Conservation (phyloP, 768 basidiomycete genomes). For the Tricholoma hemisulphureum region DNA sequence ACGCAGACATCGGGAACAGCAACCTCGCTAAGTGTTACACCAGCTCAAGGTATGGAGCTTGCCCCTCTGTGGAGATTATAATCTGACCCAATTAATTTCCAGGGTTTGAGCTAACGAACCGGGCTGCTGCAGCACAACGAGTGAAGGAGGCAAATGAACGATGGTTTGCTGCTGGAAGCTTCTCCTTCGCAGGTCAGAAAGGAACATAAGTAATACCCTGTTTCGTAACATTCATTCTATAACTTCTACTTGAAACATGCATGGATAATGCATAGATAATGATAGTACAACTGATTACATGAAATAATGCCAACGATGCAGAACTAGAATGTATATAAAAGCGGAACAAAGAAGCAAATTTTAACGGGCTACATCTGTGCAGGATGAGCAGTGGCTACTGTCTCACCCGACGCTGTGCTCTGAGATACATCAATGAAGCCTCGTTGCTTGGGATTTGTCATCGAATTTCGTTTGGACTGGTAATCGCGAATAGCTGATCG, state of each 20-base stretch:
- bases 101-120: conserved; percentile 96
- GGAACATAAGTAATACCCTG: conserved; percentile 24
- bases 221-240: neutral
- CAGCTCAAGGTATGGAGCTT: conserved; percentile 75
- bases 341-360: conserved; percentile 6
- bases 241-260: conserved; percentile 3
- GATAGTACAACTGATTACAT: conserved; percentile 30
- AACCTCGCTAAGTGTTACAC: conserved; percentile 91
- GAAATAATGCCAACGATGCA: conserved; percentile 14
- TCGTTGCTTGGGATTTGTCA: conserved; percentile 50
- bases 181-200: conserved; percentile 71
- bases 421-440: conserved; percentile 73
- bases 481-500: conserved; percentile 98
- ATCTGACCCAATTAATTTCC: conserved; percentile 17
- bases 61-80: neutral
- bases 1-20: conserved; percentile 76
- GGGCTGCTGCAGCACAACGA: conserved; percentile 76
- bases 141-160: conserved; percentile 96
- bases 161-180: conserved; percentile 89
- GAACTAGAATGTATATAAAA: conserved; percentile 6
- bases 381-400: conserved; percentile 51
- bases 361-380: conserved; percentile 29
- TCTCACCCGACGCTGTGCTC: conserved; percentile 50
- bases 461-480: conserved; percentile 70
- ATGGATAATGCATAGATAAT: conserved; percentile 27